Evolutionary conservation across 768 basidiomycete species (phyloP), one percentile per base, ranked within the genome.

Genomic region (Termitomyces sp.): DNA sequence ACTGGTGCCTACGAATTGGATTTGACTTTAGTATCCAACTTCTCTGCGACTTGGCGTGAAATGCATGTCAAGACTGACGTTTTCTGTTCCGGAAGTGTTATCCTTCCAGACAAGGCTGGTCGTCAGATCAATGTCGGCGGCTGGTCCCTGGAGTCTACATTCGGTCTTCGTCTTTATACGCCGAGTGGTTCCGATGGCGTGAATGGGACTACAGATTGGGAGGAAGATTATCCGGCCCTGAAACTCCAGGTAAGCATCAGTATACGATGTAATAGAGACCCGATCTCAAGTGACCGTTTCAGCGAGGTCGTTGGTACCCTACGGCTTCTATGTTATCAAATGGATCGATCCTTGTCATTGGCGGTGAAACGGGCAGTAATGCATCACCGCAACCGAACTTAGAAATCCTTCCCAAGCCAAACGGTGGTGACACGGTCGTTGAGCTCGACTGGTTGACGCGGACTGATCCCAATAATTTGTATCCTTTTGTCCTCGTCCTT

Each of bases 1-100:
- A 90, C 90, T 16, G 90, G 88, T 9, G 88, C 88, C 1, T 91
- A 90, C 60, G 90, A 92, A 61, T 74, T 92, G 26, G 90, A 91
- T 64, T 68, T 85, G 41, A 83, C 77, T 29, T 72, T 91, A 34
- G 75, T 74, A 0, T 59, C 74, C 58, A 67, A 80, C 57, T 80
- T 79, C 66, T 65, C 63, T 8, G 71, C 78, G 32, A 81, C 88
- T 7, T 92, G 88, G 88, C 85, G 89, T 39, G 77, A 77, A 59
- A 89, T 92, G 87, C 84, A 90, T 59, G 71, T 90, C 62, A 76
- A 88, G 71, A 77, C 86, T 10, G 87, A 92, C 62, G 88, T 92
- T 12, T 92, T 92, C 75, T 92, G 90, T 66, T 83, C 90, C 4
- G 90, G 74, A 10, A 81, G 82, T 44, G 73, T 92, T 46, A 80